Conservation (phyloP, 2,329 filamentous ascomycete genomes). For the Ophioceras dolichostomum region DNA sequence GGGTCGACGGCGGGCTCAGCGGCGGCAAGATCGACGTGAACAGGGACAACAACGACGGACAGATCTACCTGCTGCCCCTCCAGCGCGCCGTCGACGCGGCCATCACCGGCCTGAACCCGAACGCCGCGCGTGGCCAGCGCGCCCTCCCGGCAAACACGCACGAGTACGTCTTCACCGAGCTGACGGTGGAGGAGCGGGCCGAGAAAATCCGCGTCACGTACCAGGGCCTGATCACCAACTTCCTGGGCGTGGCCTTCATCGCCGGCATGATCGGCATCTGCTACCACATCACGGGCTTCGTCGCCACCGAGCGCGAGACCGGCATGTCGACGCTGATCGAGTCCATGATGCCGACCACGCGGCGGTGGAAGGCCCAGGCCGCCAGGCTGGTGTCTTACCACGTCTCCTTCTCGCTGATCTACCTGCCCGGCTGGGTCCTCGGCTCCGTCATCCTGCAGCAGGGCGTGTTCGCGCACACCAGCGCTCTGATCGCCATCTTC, state of each 20-base stretch:
- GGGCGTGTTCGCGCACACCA: constrained; percentile 55
- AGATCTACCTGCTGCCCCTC: constrained; percentile 65
- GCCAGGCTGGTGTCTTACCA: constrained; percentile 71
- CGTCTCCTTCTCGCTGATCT: constrained; percentile 67
- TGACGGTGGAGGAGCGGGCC: constrained; percentile 54
- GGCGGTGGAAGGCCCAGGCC: constrained; percentile 64
- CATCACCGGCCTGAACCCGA: constrained; percentile 45
- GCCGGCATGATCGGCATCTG: constrained; percentile 69
- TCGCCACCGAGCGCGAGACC: constrained; percentile 73
- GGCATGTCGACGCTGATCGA: constrained; percentile 85
- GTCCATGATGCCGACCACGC: constrained; percentile 74
- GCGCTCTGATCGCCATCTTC: constrained; percentile 52
- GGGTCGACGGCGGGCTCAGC: constrained; percentile 56
- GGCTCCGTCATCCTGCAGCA: constrained; percentile 52
- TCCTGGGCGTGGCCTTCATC: constrained; percentile 68
- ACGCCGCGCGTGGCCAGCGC: constrained; percentile 11
- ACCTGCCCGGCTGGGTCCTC: constrained; percentile 72
- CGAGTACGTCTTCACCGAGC: constrained; percentile 66
- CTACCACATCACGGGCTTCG: constrained; percentile 77
- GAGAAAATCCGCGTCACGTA: constrained; percentile 56
- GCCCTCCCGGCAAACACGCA: constrained; percentile 16
- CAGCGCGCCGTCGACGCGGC: constrained; percentile 66
- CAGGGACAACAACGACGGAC: constrained; percentile 55
- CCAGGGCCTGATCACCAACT: constrained; percentile 61
- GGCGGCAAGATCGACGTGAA: constrained; percentile 51